Evolutionary conservation across 1,284 basidiomycete genomes (phyloP), one percentile per base, ranked within the genome.

Genomic region (Tetrapyrgos nigripes): DNA sequence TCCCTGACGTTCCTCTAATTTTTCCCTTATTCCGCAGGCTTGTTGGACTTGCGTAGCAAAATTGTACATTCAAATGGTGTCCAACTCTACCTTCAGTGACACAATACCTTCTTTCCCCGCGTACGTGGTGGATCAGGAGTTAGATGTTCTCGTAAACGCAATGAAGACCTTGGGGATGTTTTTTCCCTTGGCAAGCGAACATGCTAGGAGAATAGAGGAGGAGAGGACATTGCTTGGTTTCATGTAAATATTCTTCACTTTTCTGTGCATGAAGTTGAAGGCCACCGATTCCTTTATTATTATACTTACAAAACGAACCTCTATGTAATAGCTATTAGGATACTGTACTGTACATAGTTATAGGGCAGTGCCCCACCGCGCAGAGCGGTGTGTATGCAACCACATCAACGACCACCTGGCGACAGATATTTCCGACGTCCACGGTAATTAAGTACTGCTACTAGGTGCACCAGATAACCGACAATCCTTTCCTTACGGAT

Each of bases 41-140:
- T 78, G 77, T 59, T 81, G 79, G 78, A 72, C 70, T 37, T 72
- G 68, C 29, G 74, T 74, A 11, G 75, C 78, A 23, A 75, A 79
- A 57, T 70, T 76, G 4, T 76, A 78, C 60, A 60, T 79, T 55
- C 73, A 74, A 53, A 69, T 72, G 46, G 59, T 76, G 52, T 58
- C 35, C 14, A 31, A 53, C 11, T 51, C 58, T 9, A 33, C 35
- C 27, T 51, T 56, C 58, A 46, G 50, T 56, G 57, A 52, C 10
- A 24, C 55, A 27, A 51, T 58, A 44, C 56, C 52, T 28, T 63
- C 70, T 43, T 64, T 68, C 54, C 51, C 67, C 9, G 52, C 67
- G 14, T 63, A 60, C 11, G 60, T 67, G 29, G 64, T 74, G 11
- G 70, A 72, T 59, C 67, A 71, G 54, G 74, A 77, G 51, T 59